Evolutionary conservation across 768 basidiomycete genomes (phyloP), one percentile per base, ranked within the genome.

Genomic region (Xerocomellus intermedius): DNA sequence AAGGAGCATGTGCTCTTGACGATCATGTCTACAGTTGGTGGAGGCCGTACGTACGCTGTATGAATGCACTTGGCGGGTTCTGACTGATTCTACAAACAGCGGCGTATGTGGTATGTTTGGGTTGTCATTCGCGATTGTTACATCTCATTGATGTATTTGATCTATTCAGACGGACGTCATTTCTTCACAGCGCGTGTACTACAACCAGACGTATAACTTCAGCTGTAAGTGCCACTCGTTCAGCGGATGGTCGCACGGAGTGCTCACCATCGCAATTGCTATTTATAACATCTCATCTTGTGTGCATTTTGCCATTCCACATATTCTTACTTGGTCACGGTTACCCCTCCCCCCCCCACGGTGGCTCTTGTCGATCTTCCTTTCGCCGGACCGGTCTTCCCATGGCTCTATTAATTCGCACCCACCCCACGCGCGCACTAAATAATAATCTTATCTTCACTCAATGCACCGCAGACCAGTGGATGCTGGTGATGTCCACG

Each of bases 1-100:
- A 90, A 91, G 72, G 89, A 82, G 55, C 81, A 81, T 58, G 83
- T 86, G 0, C 69, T 91, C 21, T 79, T 88, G 48, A 87, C 83
- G 0, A 82, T 89, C 59, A 87, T 88, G 72, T 83, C 85, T 2
- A 77, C 78, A 48, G 75, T 79, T n/a, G 75, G 72, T n/a, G 60
- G 55, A 17, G 16, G 43, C 36, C 56, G 69, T 71, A 48, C 42
- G 69, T 71, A 17, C 46, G 33, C 22, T 36, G 0, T 48, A 19
- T 22, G 3, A 0, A 30, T 12, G 8, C 37, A 3, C 2, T 22
- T 41, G 13, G 2, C 10, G 21, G 5, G 19, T 42, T 41, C 50
- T 60, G 42, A 69, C n/a, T 5, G 5, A 24, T 48, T 13, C 5
- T 9, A 8, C 17, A 6, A 37, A 58, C 41, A 69, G 74, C 74